Evolutionary conservation across 1,139 yeast genomes (phyloP).

Genomic region (Taphrina communis): DNA sequence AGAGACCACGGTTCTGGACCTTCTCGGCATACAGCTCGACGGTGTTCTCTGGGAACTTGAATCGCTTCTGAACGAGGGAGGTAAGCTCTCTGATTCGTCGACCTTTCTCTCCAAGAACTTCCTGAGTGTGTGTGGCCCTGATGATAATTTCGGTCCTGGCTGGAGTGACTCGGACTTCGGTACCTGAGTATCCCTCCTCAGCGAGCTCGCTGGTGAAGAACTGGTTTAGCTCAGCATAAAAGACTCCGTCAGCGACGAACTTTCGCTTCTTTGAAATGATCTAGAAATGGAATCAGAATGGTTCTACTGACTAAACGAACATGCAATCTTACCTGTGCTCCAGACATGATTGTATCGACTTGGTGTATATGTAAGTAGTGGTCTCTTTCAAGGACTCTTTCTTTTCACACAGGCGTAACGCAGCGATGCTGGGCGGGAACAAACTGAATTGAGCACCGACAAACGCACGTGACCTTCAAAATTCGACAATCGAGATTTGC

Average conservation of each 20-base stretch:
- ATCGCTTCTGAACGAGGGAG: slow-evolving; percentile 97
- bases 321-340: slow-evolving; percentile 5
- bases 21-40: slow-evolving; percentile 97
- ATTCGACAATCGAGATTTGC: neutral
- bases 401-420: neutral
- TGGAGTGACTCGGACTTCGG: slow-evolving; percentile 99
- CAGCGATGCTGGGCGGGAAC: slow-evolving; percentile 6
- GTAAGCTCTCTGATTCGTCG: slow-evolving; percentile 99
- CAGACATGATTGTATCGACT: slow-evolving; percentile 16
- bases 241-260: slow-evolving; percentile 98
- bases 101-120: slow-evolving; percentile 99
- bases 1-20: slow-evolving; percentile 99
- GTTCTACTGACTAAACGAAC: neutral
- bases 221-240: slow-evolving; percentile 99
- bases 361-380: slow-evolving; percentile 3
- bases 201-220: slow-evolving; percentile 99
- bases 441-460: neutral
- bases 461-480: neutral
- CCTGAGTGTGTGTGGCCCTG: slow-evolving; percentile 99
- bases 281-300: neutral
- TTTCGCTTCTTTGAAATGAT: slow-evolving; percentile 41
- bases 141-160: slow-evolving; percentile 97
- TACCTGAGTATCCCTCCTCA: slow-evolving; percentile 99
- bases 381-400: neutral
- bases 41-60: slow-evolving; percentile 93